Conservation (phyloP, 805 yeast species). For the Yamadazyma philogaea region DNA sequence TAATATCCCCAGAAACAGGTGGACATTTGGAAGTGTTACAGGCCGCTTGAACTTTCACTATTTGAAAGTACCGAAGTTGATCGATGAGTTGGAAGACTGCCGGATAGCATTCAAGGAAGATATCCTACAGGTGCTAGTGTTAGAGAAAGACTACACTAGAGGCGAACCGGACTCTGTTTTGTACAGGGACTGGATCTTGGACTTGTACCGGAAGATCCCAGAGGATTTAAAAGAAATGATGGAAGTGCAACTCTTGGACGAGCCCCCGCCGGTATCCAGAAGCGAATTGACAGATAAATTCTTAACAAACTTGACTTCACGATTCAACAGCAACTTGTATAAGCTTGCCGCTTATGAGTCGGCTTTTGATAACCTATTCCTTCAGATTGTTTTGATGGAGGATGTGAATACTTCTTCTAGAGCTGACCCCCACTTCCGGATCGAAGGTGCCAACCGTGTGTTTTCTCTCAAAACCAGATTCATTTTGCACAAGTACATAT, state of each 20-base stretch:
- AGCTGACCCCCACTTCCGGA: slow-evolving; percentile 22
- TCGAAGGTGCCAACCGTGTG: slow-evolving; percentile 18
- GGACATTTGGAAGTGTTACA: slow-evolving; percentile 32
- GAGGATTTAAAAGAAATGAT: slow-evolving; percentile 30
- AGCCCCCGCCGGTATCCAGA: slow-evolving; percentile 21
- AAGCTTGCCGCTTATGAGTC: slow-evolving; percentile 53
- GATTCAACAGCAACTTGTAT: slow-evolving; percentile 51
- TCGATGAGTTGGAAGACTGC: slow-evolving; percentile 63
- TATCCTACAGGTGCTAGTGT: slow-evolving; percentile 53
- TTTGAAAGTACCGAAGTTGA: slow-evolving; percentile 51
- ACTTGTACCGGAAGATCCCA: slow-evolving; percentile 47
- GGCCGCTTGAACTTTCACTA: slow-evolving; percentile 40
- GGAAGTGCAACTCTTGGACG: slow-evolving; percentile 24
- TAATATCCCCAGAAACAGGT: slow-evolving; percentile 55
- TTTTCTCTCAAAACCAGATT: slow-evolving; percentile 42
- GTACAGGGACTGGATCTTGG: slow-evolving; percentile 66
- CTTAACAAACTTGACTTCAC: slow-evolving; percentile 50
- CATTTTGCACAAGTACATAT: slow-evolving; percentile 37
- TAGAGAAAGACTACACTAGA: slow-evolving; percentile 44
- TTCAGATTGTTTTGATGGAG: slow-evolving; percentile 51
- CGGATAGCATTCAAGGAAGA: slow-evolving; percentile 61
- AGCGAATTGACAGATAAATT: slow-evolving; percentile 39
- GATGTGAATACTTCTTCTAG: slow-evolving; percentile 50
- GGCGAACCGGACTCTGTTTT: slow-evolving; percentile 25
- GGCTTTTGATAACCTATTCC: slow-evolving; percentile 52